Base-by-base conservation (phyloP, 176 grass and related monocot genomes). In the Juncus inflexus region DNA sequence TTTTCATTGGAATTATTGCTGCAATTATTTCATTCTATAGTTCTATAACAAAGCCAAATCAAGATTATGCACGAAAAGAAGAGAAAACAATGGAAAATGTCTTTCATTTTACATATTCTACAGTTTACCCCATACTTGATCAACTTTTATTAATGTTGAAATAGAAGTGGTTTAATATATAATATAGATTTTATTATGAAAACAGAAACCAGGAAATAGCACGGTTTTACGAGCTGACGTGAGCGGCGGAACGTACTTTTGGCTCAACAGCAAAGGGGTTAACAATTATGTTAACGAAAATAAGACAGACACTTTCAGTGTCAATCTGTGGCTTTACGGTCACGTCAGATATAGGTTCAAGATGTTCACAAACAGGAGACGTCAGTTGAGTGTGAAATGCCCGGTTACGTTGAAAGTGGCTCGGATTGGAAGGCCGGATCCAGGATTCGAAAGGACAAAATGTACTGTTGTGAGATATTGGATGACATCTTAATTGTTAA, bases 361-460 rank as follows among this genome's bases (percentile, higher is more conserved):
- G 35, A 67, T 50, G 63, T 51, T 50, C 16, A 65, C 13, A 2
- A 60, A 38, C 13, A 68, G 63, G 74, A 66, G 35, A 53, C 42
- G 64, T 15, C 41, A 50, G 16, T 55, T 77, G 63, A 68, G 61
- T 15, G 74, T 65, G 37, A 66, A 77, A 40, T 77, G 74, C 63
- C 62, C 63, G 36, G 2, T 77, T 42, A 77, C 40, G 28, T 50
- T 77, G 3, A 13, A 55, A 4, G 40, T 77, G 9, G 47, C 55
- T 0, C 39, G 13, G 15, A n/a, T 16, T 0, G 74, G 74, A 7
- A 66, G 35, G 41, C 63, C 61, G 8, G 56, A 51, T 4, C 37
- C 41, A 12, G 64, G 49, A 43, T 76, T 76, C 36, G 52, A 57
- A 36, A 50, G 63, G 41, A 77, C 74, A 6, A 45, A 51, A 9